These are phyloP conservation scores for Urostyla sp. DNA, from an alignment of 73 alveolate species.

Conservation along the genomic window DNA sequence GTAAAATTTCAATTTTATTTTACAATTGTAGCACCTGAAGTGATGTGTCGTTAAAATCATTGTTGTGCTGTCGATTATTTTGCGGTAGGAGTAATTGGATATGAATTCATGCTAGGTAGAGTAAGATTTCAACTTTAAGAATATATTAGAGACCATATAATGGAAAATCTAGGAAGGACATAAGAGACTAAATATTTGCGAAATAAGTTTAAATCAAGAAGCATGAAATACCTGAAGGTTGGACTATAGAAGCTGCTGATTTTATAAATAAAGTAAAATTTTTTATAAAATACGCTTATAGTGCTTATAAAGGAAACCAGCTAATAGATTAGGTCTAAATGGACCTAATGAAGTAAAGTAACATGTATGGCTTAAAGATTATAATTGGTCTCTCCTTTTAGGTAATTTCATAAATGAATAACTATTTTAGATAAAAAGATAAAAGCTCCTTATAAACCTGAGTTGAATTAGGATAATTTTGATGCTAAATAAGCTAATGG, in stretches of 20 bases:
- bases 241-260: constrained; percentile 95
- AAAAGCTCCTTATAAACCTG: constrained; percentile 75
- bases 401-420: no score
- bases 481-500: constrained; percentile 67
- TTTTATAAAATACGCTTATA: not conserved
- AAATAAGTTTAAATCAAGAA: constrained; percentile 83
- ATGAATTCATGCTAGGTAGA: constrained; percentile 95
- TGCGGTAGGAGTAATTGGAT: constrained; percentile 95
- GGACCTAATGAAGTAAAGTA: constrained; percentile 74
- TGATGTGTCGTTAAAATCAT: constrained; percentile 91
- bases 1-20: constrained; percentile 51
- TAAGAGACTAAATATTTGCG: constrained; percentile 82
- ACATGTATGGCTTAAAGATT: constrained; percentile 78
- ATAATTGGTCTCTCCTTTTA: constrained; percentile 74
- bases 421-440: constrained; percentile 77
- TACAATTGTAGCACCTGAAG: constrained; percentile 73
- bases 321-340: constrained; percentile 63
- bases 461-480: constrained; percentile 58
- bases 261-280: constrained; percentile 81
- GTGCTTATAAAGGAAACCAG: constrained; percentile 75
- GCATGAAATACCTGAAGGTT: constrained; percentile 88
- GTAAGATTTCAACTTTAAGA: not conserved
- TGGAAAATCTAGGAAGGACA: constrained; percentile 82
- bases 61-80: constrained; percentile 92
- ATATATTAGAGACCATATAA: constrained; percentile 84